Base-by-base conservation (phyloP, 1,284 basidiomycete species). In the Boletus sp. region DNA sequence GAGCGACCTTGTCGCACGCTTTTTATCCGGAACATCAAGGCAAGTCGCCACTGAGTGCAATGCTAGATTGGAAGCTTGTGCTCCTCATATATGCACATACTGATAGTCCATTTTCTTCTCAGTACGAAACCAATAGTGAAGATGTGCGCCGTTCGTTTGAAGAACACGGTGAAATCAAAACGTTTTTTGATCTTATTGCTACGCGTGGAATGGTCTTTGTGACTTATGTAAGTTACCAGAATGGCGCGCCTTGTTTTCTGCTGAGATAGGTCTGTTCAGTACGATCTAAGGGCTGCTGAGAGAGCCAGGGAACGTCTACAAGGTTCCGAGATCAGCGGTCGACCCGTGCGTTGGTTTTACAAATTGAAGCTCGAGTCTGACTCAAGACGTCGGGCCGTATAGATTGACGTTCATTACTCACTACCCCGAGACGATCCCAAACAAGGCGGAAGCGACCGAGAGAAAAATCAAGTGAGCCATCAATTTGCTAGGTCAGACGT, bases 401-500 rank as follows among this genome's bases (percentile, higher is more conserved):
- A 95, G 88, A 95, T 98, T 66, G 95, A 99, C 72, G 94, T 99
- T 0, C 95, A 99, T 68, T 99, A 94, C 71, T 94, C 91, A 23
- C 72, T 99, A 32, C 95, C 95, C 4, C 85, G 91, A 52, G 91
- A 90, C 57, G 93, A 98, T 48, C 84, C 87, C 46, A 78, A 70
- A 26, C 68, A 81, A 58, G 81, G 84, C 25, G 62, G 60, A 19
- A 83, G 80, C 45, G 89, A 92, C 47, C 78, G 84, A 37, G 91
- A 94, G 42, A 94, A 88, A 67, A 94, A 94, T 64, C 93, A 93
- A 69, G 90, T 88, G 58, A 54, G 74, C 59, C 29, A 14, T 41
- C 39, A 8, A 26, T 23, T 25, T 26, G n/a, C n/a, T 6, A 35
- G 41, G 4, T 10, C 12, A 20, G 12, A 27, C 25, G 20, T 42